Evolutionary conservation across 225 moss, liverwort and hornwort species (phyloP).

Genomic region (Climacium dendroides): DNA sequence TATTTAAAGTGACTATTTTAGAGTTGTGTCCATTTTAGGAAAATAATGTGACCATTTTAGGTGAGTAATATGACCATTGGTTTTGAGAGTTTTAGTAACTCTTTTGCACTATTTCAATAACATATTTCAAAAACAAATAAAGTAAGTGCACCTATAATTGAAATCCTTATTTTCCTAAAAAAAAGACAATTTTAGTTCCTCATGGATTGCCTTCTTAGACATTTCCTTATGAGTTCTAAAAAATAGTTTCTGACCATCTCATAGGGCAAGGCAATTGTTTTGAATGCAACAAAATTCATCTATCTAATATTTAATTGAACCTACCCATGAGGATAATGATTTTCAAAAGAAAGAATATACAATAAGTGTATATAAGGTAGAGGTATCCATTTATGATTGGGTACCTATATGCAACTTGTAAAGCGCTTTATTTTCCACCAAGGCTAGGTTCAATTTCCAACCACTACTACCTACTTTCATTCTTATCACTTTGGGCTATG

Average conservation of each 20-base stretch:
- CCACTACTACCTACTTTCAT: too few relatives aligned
- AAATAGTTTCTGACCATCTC: not conserved
- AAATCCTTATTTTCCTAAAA: not conserved
- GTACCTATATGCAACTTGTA: too few relatives aligned
- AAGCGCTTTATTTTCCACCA: too few relatives aligned
- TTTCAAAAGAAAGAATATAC: not conserved
- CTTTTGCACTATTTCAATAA: not conserved
- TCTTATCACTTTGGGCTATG: too few relatives aligned
- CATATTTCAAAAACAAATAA: not conserved
- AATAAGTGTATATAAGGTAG: too few relatives aligned
- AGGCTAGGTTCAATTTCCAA: too few relatives aligned
- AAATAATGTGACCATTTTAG: not conserved
- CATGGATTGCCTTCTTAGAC: accelerated
- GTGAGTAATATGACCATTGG: not conserved
- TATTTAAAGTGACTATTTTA: not conserved
- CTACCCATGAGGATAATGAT: not conserved
- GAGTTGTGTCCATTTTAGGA: not conserved
- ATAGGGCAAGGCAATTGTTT: accelerated
- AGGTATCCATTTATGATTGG: too few relatives aligned
- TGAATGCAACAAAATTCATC: not conserved
- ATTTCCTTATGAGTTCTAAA: not conserved
- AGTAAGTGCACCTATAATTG: not conserved
- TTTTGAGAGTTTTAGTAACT: not conserved
- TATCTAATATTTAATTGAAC: not conserved
- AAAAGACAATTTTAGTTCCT: not conserved